These are phyloP conservation scores for Vitis rotundifolia DNA, from an alignment of 164 flowering plant species.

Conservation along the genomic window DNA sequence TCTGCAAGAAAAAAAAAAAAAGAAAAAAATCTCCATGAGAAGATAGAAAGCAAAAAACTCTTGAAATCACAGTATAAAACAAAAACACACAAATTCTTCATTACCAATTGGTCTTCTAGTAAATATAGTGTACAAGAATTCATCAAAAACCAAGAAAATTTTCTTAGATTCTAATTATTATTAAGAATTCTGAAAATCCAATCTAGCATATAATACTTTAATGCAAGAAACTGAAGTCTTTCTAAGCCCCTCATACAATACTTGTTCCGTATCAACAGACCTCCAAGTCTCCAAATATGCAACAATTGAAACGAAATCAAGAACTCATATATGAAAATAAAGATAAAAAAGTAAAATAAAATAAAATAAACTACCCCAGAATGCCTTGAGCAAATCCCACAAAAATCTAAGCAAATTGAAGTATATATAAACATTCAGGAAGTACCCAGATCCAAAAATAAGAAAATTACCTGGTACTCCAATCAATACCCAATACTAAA, in stretches of 20 bases:
- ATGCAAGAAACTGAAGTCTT: too few species aligned
- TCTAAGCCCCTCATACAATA: too few species aligned
- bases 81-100: background rate
- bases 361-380: background rate
- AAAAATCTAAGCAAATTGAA: background rate
- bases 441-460: too few species aligned
- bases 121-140: too few species aligned
- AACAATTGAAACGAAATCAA: slow-evolving; percentile 1
- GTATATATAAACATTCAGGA: background rate
- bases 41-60: slow-evolving; percentile 3
- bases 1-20: slow-evolving; percentile 10
- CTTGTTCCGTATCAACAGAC: background rate
- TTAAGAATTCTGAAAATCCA: background rate
- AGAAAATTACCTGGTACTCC: too few species aligned
- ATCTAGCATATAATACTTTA: background rate
- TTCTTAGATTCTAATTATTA: too few species aligned
- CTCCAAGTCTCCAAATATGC: background rate
- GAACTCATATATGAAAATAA: background rate
- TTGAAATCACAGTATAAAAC: slow-evolving; percentile 6
- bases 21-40: background rate
- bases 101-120: too few species aligned
- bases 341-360: background rate
- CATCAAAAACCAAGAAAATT: too few species aligned
- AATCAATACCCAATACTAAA: too few species aligned
- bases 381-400: background rate